These are phyloP conservation scores for Ophiocordyceps polyrhachis-furcata DNA, from an alignment of 2,329 filamentous ascomycete genomes.

Conservation along the genomic window DNA sequence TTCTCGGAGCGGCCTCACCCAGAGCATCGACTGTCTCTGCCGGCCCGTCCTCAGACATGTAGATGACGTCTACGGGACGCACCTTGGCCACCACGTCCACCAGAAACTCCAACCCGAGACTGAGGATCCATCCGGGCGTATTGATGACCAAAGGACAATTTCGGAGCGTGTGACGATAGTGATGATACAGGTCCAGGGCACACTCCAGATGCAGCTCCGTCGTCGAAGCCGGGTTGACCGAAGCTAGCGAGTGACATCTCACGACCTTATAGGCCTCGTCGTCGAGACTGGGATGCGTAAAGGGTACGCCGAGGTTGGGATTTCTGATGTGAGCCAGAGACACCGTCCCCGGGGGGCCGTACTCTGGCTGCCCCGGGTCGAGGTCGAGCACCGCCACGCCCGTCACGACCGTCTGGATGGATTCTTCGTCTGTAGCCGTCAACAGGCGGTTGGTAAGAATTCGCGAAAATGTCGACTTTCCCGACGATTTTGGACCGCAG, in stretches of 20 bases:
- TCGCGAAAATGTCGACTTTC: conserved; percentile 57
- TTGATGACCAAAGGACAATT: conserved; percentile 48
- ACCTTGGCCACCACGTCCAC: conserved; percentile 33
- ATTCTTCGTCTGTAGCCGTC: conserved; percentile 17
- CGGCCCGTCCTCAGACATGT: conserved; percentile 48
- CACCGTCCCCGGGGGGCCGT: conserved; percentile 48
- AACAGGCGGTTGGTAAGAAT: conserved; percentile 48
- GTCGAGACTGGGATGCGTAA: conserved; percentile 33
- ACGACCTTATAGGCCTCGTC: conserved; percentile 22
- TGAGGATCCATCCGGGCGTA: conserved; percentile 55
- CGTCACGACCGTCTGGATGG: conserved; percentile 3
- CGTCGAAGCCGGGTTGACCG: conserved; percentile 45
- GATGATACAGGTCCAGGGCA: conserved; percentile 39
- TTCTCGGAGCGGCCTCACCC: conserved; percentile 21
- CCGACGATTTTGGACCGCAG: conserved; percentile 52
- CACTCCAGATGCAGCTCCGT: conserved; percentile 48
- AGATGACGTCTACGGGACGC: conserved; percentile 42
- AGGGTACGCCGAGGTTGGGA: conserved; percentile 48
- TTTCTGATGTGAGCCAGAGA: conserved; percentile 43
- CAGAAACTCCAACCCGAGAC: conserved; percentile 48
- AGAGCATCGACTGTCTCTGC: conserved; percentile 36
- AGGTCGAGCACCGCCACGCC: conserved; percentile 48
- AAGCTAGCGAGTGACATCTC: conserved; percentile 47
- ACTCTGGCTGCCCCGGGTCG: conserved; percentile 63
- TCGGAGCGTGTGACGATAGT: conserved; percentile 29